Conservation (phyloP, 2,329 filamentous ascomycete genomes). For the Cladophialophora bantiana region DNA sequence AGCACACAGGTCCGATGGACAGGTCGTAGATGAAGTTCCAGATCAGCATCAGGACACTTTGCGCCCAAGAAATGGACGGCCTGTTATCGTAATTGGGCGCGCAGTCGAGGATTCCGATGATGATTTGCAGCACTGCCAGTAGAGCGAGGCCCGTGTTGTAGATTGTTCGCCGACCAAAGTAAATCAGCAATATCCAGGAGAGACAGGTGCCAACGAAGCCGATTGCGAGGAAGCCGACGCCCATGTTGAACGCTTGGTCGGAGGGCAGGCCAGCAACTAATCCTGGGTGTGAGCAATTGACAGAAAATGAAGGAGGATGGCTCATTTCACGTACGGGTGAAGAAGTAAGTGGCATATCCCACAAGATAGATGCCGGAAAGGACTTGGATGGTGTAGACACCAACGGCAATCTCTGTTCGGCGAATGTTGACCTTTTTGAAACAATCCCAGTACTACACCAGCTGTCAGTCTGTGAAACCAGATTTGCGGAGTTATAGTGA, state of each 20-base stretch:
- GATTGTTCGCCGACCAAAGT: constrained; percentile 46
- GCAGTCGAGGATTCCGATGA: constrained; percentile 53
- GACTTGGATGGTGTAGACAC: constrained; percentile 54
- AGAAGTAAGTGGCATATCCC: constrained; percentile 58
- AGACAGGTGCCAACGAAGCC: constrained; percentile 51
- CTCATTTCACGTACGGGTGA: constrained; percentile 47
- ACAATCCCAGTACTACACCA: constrained; percentile 46
- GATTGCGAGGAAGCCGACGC: constrained; percentile 49
- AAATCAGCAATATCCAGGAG: constrained; percentile 48
- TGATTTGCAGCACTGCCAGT: constrained; percentile 46
- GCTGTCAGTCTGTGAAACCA: background rate
- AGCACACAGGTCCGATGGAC: constrained; percentile 53
- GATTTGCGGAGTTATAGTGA: background rate
- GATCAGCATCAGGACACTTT: constrained; percentile 48
- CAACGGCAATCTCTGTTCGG: constrained; percentile 54
- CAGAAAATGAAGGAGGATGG: background rate
- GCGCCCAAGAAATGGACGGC: constrained; percentile 45
- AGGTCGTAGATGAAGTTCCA: constrained; percentile 51
- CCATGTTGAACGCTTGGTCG: constrained; percentile 50
- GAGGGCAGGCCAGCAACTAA: constrained; percentile 43
- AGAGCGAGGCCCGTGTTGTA: constrained; percentile 46
- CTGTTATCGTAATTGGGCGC: constrained; percentile 45
- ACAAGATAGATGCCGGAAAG: constrained; percentile 53
- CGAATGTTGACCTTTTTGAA: constrained; percentile 53
- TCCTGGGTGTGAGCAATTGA: background rate